Evolutionary conservation across 2,329 filamentous ascomycete genomes (phyloP).

Genomic region (Paracorniculantispora psalliotae): DNA sequence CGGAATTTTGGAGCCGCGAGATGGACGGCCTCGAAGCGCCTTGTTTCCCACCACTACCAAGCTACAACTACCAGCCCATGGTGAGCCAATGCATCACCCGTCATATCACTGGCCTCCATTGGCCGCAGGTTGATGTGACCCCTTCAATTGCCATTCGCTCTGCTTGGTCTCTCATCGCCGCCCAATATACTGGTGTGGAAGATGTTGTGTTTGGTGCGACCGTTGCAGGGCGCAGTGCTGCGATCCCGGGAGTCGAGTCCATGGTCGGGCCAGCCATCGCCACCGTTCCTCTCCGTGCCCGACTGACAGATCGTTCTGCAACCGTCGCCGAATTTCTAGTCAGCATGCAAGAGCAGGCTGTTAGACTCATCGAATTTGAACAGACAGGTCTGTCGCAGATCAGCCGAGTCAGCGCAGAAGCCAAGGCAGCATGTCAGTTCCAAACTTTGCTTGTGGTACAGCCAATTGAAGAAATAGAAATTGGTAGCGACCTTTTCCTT

Average conservation of each 20-base stretch:
- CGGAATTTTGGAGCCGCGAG: neutral
- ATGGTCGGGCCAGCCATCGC: conserved; percentile 24
- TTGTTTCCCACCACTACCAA: neutral
- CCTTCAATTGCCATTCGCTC: conserved; percentile 7
- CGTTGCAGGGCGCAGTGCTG: conserved; percentile 13
- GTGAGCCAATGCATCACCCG: neutral
- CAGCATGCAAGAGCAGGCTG: conserved; percentile 16
- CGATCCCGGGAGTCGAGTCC: conserved; percentile 12
- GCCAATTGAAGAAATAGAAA: neutral
- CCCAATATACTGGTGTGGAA: conserved; percentile 10
- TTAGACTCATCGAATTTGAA: conserved; percentile 12
- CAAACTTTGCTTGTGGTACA: conserved; percentile 19
- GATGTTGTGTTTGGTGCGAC: conserved; percentile 16
- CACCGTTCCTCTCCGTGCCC: conserved; percentile 14
- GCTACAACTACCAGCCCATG: neutral
- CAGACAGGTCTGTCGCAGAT: conserved; percentile 15
- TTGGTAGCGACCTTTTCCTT: neutral
- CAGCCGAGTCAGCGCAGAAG: conserved; percentile 12
- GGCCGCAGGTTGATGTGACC: conserved; percentile 9
- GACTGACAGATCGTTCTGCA: neutral
- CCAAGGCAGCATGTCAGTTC: conserved; percentile 17
- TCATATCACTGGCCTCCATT: neutral
- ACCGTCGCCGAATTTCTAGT: conserved; percentile 16
- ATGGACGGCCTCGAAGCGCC: conserved; percentile 5
- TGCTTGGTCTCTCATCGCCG: conserved; percentile 11